A percentile compares a stretch with the other conserved stretches of the same genome.
Conservation (phyloP, 306 rosid genomes). For the Sicyos edulis region DNA sequence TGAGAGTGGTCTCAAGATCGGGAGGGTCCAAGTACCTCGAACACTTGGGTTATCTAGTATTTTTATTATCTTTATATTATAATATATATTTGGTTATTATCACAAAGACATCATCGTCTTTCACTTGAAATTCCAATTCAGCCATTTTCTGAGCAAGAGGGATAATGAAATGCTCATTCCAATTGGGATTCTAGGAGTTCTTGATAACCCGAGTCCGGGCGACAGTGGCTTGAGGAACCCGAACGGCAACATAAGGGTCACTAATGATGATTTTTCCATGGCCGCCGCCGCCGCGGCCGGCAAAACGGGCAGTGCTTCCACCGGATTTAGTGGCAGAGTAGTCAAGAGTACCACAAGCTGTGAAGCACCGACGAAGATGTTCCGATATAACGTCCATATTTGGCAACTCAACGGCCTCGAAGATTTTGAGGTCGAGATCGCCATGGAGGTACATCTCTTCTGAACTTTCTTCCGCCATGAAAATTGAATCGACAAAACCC, state of each 20-base stretch:
- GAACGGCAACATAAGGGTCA: constrained; percentile 71
- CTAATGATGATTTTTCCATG: constrained; percentile 41
- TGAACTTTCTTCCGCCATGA: constrained; percentile 49
- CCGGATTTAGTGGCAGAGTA: constrained; percentile 22
- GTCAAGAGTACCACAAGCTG: constrained; percentile 61
- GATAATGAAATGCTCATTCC: constrained; percentile 62
- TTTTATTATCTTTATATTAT: too few species aligned
- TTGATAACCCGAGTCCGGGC: constrained; percentile 85
- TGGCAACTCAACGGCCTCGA: constrained; percentile 55
- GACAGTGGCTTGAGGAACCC: constrained; percentile 69
- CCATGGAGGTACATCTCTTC: constrained; percentile 60
- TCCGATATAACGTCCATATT: constrained; percentile 81
- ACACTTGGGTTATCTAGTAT: too few species aligned
- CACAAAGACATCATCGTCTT: constrained; percentile 70
- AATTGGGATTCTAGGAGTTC: constrained; percentile 50
- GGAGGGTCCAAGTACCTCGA: too few species aligned
- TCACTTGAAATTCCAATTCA: constrained; percentile 59
- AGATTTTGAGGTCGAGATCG: constrained; percentile 61
- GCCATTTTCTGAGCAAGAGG: constrained; percentile 67
- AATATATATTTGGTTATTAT: too few species aligned
- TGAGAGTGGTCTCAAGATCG: too few species aligned
- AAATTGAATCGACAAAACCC: neutral
- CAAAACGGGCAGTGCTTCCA: neutral
- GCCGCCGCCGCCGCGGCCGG: neutral
- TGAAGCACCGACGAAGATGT: constrained; percentile 69